phyloP scores from a whole-genome alignment of 2,329 filamentous ascomycete species.

The Ampelomyces quisqualis region DNA sequence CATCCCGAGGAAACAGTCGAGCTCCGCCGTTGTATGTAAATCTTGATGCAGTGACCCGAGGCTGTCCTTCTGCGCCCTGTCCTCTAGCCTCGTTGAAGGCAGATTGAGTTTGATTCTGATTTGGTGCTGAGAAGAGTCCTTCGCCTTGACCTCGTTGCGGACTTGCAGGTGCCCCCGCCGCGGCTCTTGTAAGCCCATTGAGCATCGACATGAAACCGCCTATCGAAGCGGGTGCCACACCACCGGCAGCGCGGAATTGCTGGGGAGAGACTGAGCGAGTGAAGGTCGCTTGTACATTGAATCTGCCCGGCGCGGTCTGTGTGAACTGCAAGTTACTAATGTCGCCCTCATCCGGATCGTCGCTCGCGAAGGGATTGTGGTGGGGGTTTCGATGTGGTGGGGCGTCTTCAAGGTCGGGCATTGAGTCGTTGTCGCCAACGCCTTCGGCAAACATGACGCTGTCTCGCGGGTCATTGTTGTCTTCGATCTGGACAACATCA shows the following conservation, averaged over 20 bases:
- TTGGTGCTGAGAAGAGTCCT: conserved; percentile 15
- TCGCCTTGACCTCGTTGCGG: conserved; percentile 21
- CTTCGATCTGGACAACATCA: conserved; percentile 47
- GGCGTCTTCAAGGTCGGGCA: conserved; percentile 32
- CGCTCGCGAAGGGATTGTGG: conserved; percentile 53
- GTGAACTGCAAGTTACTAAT: conserved; percentile 51
- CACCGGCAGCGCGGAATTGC: conserved; percentile 14
- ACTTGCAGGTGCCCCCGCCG: conserved; percentile 14
- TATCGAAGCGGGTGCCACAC: conserved; percentile 31
- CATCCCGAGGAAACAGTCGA: conserved; percentile 54
- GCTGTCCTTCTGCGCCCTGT: conserved; percentile 13
- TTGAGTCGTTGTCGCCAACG: conserved; percentile 32
- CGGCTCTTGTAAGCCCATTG: conserved; percentile 46
- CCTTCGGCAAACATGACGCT: conserved; percentile 30
- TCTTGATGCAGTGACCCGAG: conserved; percentile 17
- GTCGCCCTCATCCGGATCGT: conserved; percentile 53
- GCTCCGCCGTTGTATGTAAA: conserved; percentile 38
- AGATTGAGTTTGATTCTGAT: conserved; percentile 9
- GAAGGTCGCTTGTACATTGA: conserved; percentile 40
- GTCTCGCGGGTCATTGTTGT: conserved; percentile 64
- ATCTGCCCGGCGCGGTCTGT: conserved; percentile 38
- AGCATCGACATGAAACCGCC: conserved; percentile 51
- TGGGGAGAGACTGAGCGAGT: conserved; percentile 34
- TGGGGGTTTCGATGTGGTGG: conserved; percentile 37
- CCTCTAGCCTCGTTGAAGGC: conserved; percentile 18